A percentile compares a stretch with the other conserved stretches of the same genome.
Conservation (phyloP, 345 rosid genomes). For the Dimocarpus longan region DNA sequence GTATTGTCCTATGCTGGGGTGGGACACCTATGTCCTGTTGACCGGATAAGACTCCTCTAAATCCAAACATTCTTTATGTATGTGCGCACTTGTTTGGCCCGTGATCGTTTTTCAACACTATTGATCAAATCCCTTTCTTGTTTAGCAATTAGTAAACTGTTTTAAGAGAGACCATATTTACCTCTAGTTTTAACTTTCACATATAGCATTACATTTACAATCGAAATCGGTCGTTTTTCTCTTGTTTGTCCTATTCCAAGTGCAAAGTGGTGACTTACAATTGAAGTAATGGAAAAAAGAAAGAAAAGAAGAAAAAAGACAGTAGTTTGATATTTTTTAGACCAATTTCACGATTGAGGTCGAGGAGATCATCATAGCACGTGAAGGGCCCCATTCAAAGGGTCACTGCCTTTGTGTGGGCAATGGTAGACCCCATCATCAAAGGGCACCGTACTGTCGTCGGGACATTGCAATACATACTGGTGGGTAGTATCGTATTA, state of each 20-base stretch:
- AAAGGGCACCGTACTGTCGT: neutral
- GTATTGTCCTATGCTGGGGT: neutral
- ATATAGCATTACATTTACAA: no score
- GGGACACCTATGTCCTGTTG: no score
- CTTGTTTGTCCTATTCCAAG: neutral
- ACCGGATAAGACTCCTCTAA: neutral
- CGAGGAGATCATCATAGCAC: neutral
- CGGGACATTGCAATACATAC: neutral
- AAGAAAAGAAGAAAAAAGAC: neutral
- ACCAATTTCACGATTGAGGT: neutral
- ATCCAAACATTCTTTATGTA: neutral
- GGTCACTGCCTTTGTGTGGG: neutral
- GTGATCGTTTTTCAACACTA: neutral
- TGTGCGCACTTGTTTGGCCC: neutral
- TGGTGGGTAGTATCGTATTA: neutral
- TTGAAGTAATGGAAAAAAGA: neutral
- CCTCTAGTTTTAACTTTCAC: neutral
- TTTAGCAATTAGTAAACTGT: no score
- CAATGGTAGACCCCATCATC: neutral
- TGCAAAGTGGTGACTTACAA: conserved; percentile 7
- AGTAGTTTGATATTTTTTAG: neutral
- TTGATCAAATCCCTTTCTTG: neutral
- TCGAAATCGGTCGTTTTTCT: neutral
- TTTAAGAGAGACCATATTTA: no score
- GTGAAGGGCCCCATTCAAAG: neutral